A percentile compares a stretch with the other conserved stretches of the same genome.
These are phyloP conservation scores for Mycena crocata DNA, from an alignment of 768 basidiomycete genomes.

Conservation along the genomic window DNA sequence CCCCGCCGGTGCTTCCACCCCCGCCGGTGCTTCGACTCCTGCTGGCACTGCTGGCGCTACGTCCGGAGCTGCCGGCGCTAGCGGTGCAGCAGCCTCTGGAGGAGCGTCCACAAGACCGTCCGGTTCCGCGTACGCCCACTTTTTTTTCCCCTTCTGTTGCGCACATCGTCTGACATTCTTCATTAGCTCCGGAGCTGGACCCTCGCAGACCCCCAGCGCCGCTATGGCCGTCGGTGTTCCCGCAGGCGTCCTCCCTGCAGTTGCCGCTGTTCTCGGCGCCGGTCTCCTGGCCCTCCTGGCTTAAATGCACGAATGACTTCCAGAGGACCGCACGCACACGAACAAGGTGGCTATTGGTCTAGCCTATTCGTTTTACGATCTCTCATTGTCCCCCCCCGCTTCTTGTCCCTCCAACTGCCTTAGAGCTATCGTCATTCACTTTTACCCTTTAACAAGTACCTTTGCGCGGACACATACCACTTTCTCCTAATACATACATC, in stretches of 20 bases:
- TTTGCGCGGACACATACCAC: constrained; percentile 23
- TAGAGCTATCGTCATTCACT: constrained; percentile 35
- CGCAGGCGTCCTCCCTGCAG: constrained; percentile 37
- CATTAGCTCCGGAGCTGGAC: constrained; percentile 22
- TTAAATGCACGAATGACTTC: constrained; percentile 39
- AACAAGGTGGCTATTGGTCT: constrained; percentile 31
- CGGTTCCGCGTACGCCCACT: neutral
- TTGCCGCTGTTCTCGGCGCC: constrained; percentile 53
- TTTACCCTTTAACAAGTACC: constrained; percentile 31
- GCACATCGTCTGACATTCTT: constrained; percentile 7
- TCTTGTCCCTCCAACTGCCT: constrained; percentile 13
- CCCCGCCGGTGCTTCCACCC: neutral
- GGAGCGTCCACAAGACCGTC: neutral
- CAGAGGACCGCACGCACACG: constrained; percentile 20
- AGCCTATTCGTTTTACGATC: constrained; percentile 15
- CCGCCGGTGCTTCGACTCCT: neutral
- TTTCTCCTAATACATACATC: constrained; percentile 22
- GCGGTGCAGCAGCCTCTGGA: constrained; percentile 25
- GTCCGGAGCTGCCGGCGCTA: constrained; percentile 25
- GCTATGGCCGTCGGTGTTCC: constrained; percentile 51
- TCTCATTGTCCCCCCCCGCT: constrained; percentile 6
- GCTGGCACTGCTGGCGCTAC: neutral
- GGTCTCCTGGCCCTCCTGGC: constrained; percentile 57
- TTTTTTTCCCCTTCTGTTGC: neutral
- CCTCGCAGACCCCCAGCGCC: constrained; percentile 40